Base-by-base conservation (phyloP, 2,329 filamentous ascomycete species). In the Trematosphaeria pertusa region DNA sequence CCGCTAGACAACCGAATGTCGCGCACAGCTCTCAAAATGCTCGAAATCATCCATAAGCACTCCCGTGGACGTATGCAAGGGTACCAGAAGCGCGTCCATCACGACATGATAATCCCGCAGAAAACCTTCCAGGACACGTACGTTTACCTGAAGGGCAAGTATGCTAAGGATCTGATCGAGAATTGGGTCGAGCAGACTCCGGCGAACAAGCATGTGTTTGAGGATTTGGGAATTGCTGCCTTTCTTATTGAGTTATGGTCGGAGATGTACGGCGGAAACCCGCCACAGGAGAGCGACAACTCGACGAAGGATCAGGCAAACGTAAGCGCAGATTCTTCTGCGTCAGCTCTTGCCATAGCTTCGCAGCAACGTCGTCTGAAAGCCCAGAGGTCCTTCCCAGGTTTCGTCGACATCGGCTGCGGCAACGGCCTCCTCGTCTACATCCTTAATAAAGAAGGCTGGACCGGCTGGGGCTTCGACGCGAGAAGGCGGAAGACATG, bases 361-460 rank as follows among this genome's bases (percentile, higher is more conserved):
- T 31, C 3, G 11, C 22, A n/a, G 38, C 35, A 12, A 28, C 43
- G 14, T 11, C 22, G 24, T 7, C 19, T 12, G 32, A 52, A 39
- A 2, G 48, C 54, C 7, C 62, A 67, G 34, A 33, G 52, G 0
- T 50, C 57, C 0, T 97, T 96, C 60, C 89, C 91, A 0, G 92
- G 93, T 0, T 99, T 97, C 62, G 89, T 97, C 15, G 94, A 99
- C 64, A 91, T 99, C 35, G 94, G 93, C 4, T 97, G 94, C 66
- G 94, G 94, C 2, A 99, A 97, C 64, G 94, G 94, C 1, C 78
- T 99, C 3, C 81, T 99, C 1, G 89, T 96, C 6, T 84, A 95
- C 65, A 83, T 99, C 28, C 81, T 99, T 4, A 80, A 85, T 11
- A 75, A 81, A 48, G 92, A 97, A 73, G 91, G 91, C 9, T 97